A percentile compares a stretch with the other conserved stretches of the same genome.
Evolutionary conservation across 2,329 filamentous ascomycete species (phyloP).

Genomic region (Periconia digitata): DNA sequence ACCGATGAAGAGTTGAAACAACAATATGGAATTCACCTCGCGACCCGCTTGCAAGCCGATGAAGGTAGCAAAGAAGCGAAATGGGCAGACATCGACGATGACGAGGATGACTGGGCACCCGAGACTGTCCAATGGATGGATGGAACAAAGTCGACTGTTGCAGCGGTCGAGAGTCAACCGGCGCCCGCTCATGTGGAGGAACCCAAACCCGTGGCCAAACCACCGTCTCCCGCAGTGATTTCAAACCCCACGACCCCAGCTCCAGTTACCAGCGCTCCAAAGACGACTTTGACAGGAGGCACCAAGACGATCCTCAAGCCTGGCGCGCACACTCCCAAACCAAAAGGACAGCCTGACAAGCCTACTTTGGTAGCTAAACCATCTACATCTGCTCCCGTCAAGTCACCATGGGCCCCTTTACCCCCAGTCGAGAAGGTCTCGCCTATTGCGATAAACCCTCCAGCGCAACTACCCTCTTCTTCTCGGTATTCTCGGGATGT

Average conservation of each 20-base stretch:
- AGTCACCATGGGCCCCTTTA: slow-evolving; percentile 88
- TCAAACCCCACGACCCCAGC: slow-evolving; percentile 22
- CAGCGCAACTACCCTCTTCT: slow-evolving; percentile 49
- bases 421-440: slow-evolving; percentile 83
- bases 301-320: slow-evolving; percentile 55
- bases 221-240: slow-evolving; percentile 43
- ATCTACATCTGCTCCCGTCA: slow-evolving; percentile 69
- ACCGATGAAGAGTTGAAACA: slow-evolving; percentile 84
- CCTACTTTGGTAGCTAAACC: slow-evolving; percentile 74
- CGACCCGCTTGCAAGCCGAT: slow-evolving; percentile 74
- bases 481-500: slow-evolving; percentile 58
- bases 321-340: slow-evolving; percentile 45
- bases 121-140: slow-evolving; percentile 87
- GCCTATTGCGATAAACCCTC: slow-evolving; percentile 64
- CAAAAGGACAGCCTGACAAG: slow-evolving; percentile 68
- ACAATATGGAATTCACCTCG: slow-evolving; percentile 84
- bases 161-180: slow-evolving; percentile 53
- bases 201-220: slow-evolving; percentile 12
- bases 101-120: slow-evolving; percentile 84
- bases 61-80: slow-evolving; percentile 74
- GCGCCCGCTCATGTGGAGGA: slow-evolving; percentile 20
- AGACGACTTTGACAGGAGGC: slow-evolving; percentile 39
- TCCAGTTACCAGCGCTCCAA: slow-evolving; percentile 33
- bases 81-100: slow-evolving; percentile 88
- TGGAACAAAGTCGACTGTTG: slow-evolving; percentile 77